These are phyloP conservation scores for Paxillus ammoniavirescens DNA, from an alignment of 768 basidiomycete species.

Conservation along the genomic window DNA sequence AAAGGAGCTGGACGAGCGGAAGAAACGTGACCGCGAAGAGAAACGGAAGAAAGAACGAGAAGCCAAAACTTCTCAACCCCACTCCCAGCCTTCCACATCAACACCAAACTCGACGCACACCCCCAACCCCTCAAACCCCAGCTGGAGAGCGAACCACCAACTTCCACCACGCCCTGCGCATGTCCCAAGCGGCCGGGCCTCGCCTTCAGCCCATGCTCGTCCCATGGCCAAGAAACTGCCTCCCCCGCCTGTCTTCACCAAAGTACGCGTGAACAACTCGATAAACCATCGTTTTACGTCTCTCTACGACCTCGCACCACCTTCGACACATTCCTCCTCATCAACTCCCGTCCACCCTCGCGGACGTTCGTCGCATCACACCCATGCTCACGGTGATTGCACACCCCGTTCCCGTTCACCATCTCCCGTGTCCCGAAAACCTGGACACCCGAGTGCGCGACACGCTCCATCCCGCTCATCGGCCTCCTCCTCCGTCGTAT, in stretches of 20 bases:
- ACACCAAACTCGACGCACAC: slow-evolving; percentile 30
- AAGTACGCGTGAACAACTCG: slow-evolving; percentile 27
- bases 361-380: slow-evolving; percentile 25
- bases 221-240: slow-evolving; percentile 28
- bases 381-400: slow-evolving; percentile 16
- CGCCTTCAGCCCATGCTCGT: slow-evolving; percentile 25
- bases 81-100: slow-evolving; percentile 12
- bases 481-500: slow-evolving; percentile 23
- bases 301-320: slow-evolving; percentile 17
- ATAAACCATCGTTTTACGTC: slow-evolving; percentile 20
- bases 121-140: slow-evolving; percentile 16
- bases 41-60: slow-evolving; percentile 44
- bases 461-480: slow-evolving; percentile 20
- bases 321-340: slow-evolving; percentile 32
- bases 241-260: slow-evolving; percentile 20
- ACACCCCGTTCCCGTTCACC: slow-evolving; percentile 35
- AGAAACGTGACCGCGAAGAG: slow-evolving; percentile 46
- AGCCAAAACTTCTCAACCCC: slow-evolving; percentile 17
- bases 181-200: slow-evolving; percentile 24
- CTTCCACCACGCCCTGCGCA: slow-evolving; percentile 29
- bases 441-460: slow-evolving; percentile 31
- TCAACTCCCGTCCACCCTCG: slow-evolving; percentile 32
- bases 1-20: slow-evolving; percentile 56
- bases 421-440: slow-evolving; percentile 41
- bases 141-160: slow-evolving; percentile 25